Conservation (phyloP, 1,139 yeast species). For the Sporopachydermia cereana region DNA sequence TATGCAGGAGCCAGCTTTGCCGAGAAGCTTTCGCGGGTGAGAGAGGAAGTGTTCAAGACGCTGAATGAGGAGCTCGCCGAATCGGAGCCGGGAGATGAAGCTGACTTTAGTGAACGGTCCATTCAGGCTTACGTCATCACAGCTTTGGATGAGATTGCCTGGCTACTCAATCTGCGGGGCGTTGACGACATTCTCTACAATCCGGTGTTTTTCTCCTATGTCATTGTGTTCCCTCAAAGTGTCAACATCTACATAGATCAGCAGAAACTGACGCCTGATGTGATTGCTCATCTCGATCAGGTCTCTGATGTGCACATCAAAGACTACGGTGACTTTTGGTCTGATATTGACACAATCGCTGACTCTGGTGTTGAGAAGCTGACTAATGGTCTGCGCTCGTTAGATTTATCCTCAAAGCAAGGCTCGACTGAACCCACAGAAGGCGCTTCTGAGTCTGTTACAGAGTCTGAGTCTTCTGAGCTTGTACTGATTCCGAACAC, state of each 20-base stretch:
- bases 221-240: constrained; percentile 37
- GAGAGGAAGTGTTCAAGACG: constrained; percentile 9
- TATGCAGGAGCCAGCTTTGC: constrained; percentile 38
- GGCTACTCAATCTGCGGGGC: constrained; percentile 68
- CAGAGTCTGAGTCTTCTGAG: constrained; percentile 12
- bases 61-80: constrained; percentile 17
- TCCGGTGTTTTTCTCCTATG: constrained; percentile 62
- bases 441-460: constrained; percentile 22
- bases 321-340: constrained; percentile 48
- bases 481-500: constrained; percentile 40
- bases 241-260: constrained; percentile 39
- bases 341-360: neutral
- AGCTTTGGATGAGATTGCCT: constrained; percentile 65
- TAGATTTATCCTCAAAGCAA: constrained; percentile 10
- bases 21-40: constrained; percentile 24
- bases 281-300: constrained; percentile 25
- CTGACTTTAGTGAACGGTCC: constrained; percentile 14
- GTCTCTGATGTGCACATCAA: constrained; percentile 33
- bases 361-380: neutral
- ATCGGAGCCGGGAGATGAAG: constrained; percentile 5
- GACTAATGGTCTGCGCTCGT: neutral
- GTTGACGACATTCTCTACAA: constrained; percentile 54
- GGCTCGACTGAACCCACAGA: constrained; percentile 34
- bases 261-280: constrained; percentile 20
- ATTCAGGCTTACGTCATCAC: constrained; percentile 35